A percentile compares a stretch with the other conserved stretches of the same genome.
These are phyloP conservation scores for Polychaeton citri DNA, from an alignment of 2,329 filamentous ascomycete genomes.

Conservation along the genomic window DNA sequence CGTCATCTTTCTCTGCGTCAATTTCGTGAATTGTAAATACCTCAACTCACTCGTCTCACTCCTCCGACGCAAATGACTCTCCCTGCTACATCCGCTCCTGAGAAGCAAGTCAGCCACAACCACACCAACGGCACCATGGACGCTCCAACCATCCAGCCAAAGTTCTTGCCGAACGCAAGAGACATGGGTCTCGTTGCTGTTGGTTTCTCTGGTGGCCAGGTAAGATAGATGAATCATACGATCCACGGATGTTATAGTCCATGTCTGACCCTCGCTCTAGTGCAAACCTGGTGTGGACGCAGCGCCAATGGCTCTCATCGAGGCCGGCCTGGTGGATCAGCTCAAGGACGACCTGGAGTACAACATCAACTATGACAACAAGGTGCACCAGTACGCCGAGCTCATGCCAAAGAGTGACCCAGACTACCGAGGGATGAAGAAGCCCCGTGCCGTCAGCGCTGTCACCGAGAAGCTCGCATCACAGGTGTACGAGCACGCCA, in stretches of 20 bases:
- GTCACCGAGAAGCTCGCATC: slow-evolving; percentile 68
- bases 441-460: slow-evolving; percentile 70
- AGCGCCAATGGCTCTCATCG: slow-evolving; percentile 76
- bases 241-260: slow-evolving; percentile 4
- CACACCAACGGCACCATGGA: slow-evolving; percentile 15
- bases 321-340: slow-evolving; percentile 73
- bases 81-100: not conserved
- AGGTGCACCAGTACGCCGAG: slow-evolving; percentile 70
- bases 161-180: slow-evolving; percentile 66
- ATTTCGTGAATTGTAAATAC: not conserved
- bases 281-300: slow-evolving; percentile 86
- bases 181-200: slow-evolving; percentile 88
- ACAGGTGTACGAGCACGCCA: slow-evolving; percentile 80
- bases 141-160: slow-evolving; percentile 47
- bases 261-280: slow-evolving; percentile 30
- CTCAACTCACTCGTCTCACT: not conserved
- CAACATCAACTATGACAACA: slow-evolving; percentile 69
- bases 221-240: slow-evolving; percentile 27
- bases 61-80: not conserved
- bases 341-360: slow-evolving; percentile 78
- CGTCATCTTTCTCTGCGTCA: not conserved
- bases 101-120: not conserved
- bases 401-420: slow-evolving; percentile 60
- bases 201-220: slow-evolving; percentile 92
- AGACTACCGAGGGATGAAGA: slow-evolving; percentile 85